Evolutionary conservation across 2,329 filamentous ascomycete species (phyloP), one percentile per base, ranked within the genome.

Genomic region (Curvularia verruculosa): DNA sequence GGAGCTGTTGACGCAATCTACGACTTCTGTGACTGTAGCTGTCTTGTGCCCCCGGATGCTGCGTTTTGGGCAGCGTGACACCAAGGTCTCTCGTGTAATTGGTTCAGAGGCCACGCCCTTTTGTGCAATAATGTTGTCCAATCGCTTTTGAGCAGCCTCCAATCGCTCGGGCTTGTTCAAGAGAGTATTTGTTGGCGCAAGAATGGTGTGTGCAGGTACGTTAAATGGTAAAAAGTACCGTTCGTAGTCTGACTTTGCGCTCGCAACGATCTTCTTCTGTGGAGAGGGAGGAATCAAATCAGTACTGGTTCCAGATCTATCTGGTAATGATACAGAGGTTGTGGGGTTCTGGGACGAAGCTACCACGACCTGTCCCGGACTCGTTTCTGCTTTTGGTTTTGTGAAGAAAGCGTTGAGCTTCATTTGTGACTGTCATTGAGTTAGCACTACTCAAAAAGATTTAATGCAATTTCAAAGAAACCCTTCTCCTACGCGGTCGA

Each of bases 151-250:
- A 5, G 74, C 73, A 21, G 66, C 63, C 12, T 69, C 63, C 34
- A 73, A 48, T 45, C 66, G 66, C n/a, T 60, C 64, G 2, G 69
- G 54, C n/a, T 72, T 68, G n/a, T 61, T 63, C 57, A 72, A 64
- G 18, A 74, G 69, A 0, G 65, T 59, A 48, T 77, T 80, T 47
- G 81, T 65, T 0, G 83, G 81, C 0, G 92, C 92, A 51, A 97
- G 66, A n/a, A 78, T 84, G 1, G 91, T 89, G 68, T 91, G 84
- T 2, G 87, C 82, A 56, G 91, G 89, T 44, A 95, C 71, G 60
- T 89, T 93, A 74, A 97, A 98, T 0, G 90, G 87, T 29, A 92
- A 84, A 69, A 98, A 98, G 34, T 83, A 80, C 64, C 86, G 87
- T 18, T 89, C 64, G 57, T 80, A 78, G 58, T 81, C 79, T 5